These are phyloP conservation scores for Tolypocladium amazonense DNA, from an alignment of 2,329 filamentous ascomycete genomes.

Conservation along the genomic window DNA sequence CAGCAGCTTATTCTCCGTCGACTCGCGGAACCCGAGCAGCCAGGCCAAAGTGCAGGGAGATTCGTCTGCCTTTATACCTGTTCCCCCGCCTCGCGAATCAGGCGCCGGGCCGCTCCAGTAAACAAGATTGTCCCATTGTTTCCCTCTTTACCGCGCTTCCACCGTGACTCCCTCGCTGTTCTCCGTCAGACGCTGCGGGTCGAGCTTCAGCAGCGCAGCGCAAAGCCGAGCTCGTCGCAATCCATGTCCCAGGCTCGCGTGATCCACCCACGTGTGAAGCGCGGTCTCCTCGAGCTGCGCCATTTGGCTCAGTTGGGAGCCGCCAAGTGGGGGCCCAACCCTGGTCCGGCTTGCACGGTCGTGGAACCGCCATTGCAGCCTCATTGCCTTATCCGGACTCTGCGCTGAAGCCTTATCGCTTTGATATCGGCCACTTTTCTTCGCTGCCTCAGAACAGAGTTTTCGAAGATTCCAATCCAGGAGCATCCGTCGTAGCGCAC, in stretches of 20 bases:
- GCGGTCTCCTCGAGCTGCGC: conserved; percentile 4
- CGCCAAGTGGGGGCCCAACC: conserved; percentile 6
- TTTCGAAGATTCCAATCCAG: neutral
- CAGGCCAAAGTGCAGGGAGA: neutral
- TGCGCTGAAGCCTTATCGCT: conserved; percentile 6
- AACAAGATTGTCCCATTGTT: neutral
- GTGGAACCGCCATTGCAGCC: conserved; percentile 3
- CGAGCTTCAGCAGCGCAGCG: neutral
- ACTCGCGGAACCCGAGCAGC: neutral
- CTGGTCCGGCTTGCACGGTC: conserved; percentile 1
- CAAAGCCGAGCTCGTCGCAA: conserved; percentile 1
- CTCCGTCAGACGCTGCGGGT: neutral
- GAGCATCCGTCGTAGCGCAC: neutral
- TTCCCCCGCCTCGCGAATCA: neutral
- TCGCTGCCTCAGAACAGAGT: conserved; percentile 10
- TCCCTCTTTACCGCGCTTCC: neutral
- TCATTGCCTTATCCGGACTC: conserved; percentile 9
- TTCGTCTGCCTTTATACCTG: neutral
- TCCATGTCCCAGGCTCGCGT: conserved; percentile 1
- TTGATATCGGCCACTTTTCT: conserved; percentile 3
- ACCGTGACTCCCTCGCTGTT: neutral
- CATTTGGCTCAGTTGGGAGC: conserved; percentile 1
- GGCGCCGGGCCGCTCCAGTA: neutral
- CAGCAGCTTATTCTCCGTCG: neutral
- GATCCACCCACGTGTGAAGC: conserved; percentile 12